These are phyloP conservation scores for Capsicum rhomboideum DNA, from an alignment of 257 asterid genomes.

Conservation along the genomic window DNA sequence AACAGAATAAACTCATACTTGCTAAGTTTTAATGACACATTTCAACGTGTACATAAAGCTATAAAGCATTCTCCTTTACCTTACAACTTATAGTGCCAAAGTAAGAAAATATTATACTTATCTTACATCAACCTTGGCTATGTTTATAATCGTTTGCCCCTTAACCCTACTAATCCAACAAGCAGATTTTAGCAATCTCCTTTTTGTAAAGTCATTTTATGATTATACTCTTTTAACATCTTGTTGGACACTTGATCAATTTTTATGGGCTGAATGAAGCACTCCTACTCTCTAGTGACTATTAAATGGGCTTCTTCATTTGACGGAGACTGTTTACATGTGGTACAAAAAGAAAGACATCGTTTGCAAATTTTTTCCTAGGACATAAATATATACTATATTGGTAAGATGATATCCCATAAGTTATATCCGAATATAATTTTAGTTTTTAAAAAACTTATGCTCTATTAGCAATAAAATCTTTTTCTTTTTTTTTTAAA, in stretches of 20 bases:
- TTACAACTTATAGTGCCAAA: background rate
- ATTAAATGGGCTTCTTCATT: background rate
- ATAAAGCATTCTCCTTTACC: background rate
- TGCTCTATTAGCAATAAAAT: no score
- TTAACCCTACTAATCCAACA: background rate
- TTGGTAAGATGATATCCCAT: no score
- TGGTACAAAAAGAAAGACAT: background rate
- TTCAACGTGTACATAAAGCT: background rate
- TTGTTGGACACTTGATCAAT: background rate
- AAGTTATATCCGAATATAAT: no score
- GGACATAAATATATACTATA: background rate
- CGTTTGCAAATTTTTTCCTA: background rate
- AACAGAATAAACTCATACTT: background rate
- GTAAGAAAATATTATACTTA: background rate
- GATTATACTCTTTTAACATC: background rate
- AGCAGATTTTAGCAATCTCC: background rate
- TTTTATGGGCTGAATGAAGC: background rate
- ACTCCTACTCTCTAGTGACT: background rate
- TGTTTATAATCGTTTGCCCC: background rate
- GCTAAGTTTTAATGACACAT: background rate
- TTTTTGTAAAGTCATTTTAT: background rate
- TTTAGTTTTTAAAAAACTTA: no score
- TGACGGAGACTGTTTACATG: background rate
- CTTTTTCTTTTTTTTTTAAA: no score
- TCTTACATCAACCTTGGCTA: background rate